phyloP scores from a whole-genome alignment of 495 filamentous ascomycete genomes.

The Hypoxylon perforatum region DNA sequence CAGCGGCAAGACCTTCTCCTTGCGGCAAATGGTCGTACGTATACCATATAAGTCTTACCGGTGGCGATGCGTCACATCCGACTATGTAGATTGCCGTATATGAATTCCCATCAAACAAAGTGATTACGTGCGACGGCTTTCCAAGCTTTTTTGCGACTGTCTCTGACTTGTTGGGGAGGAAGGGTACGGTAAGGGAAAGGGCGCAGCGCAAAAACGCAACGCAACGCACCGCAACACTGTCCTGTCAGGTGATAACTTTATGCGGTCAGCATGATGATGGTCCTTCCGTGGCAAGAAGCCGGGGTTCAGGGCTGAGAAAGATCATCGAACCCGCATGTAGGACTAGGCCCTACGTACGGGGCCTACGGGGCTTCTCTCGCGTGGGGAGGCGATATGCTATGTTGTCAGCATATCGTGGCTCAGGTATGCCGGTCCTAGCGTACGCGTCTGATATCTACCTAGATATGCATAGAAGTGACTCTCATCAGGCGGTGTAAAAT shows the following conservation, averaged over 20 bases:
- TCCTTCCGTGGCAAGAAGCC: conserved; percentile 20
- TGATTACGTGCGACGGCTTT: conserved; percentile 24
- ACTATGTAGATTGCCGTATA: not conserved
- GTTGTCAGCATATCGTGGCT: conserved; percentile 26
- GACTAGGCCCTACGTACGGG: not conserved
- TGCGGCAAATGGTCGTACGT: too few species aligned
- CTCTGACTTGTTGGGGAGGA: too few species aligned
- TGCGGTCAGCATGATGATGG: conserved; percentile 25
- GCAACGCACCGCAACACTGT: too few species aligned
- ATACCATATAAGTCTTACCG: too few species aligned
- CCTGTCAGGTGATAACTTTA: conserved; percentile 12
- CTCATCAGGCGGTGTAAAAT: conserved; percentile 29
- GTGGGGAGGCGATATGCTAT: conserved; percentile 23
- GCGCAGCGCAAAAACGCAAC: not conserved
- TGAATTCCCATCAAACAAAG: conserved; percentile 11
- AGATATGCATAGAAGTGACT: conserved; percentile 10
- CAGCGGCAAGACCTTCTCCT: conserved; percentile 17
- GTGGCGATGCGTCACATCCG: conserved; percentile 3
- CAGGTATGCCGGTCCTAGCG: too few species aligned
- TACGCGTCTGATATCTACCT: conserved; percentile 1
- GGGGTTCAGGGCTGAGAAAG: conserved; percentile 35
- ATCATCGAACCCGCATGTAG: conserved; percentile 27
- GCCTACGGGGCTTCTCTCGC: not conserved
- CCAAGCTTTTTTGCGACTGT: conserved; percentile 19
- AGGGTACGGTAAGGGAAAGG: too few species aligned